Evolutionary conservation across 2,329 filamentous ascomycete genomes (phyloP).

Genomic region (Ophiostoma sp.): DNA sequence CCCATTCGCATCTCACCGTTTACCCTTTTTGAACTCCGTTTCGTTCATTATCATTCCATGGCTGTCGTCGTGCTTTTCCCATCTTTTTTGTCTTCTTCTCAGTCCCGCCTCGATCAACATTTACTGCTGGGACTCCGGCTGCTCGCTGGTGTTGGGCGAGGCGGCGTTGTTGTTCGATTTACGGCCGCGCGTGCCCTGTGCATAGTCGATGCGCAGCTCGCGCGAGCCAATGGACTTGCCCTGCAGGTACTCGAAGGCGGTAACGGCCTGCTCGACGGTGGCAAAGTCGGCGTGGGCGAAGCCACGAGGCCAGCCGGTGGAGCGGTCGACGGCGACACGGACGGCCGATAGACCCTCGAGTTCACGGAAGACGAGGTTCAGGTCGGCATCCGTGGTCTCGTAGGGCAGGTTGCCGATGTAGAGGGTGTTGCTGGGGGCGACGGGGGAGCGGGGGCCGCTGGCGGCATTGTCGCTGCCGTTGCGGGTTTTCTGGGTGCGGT

Average conservation of each 20-base stretch:
- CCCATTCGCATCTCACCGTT: background rate
- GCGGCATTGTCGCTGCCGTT: no score
- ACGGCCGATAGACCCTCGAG: slow-evolving; percentile 68
- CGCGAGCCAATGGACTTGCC: slow-evolving; percentile 61
- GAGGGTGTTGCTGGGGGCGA: slow-evolving; percentile 39
- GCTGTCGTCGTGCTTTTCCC: background rate
- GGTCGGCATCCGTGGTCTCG: slow-evolving; percentile 76
- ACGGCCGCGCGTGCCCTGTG: slow-evolving; percentile 13
- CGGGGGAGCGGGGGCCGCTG: slow-evolving; percentile 26
- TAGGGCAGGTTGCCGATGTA: slow-evolving; percentile 85
- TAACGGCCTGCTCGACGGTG: slow-evolving; percentile 59
- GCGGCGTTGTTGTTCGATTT: background rate
- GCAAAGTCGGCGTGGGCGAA: slow-evolving; percentile 81
- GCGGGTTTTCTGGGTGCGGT: background rate
- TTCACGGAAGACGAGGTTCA: slow-evolving; percentile 70
- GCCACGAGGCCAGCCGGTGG: slow-evolving; percentile 73
- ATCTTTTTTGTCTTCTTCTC: background rate
- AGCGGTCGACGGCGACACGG: slow-evolving; percentile 74
- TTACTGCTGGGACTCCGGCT: background rate
- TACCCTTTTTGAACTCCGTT: background rate
- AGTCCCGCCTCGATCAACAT: background rate
- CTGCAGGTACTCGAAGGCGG: slow-evolving; percentile 52
- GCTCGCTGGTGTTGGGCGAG: background rate
- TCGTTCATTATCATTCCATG: background rate
- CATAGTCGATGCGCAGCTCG: slow-evolving; percentile 58